These are phyloP conservation scores for Hypoxylon sp. DNA, from an alignment of 2,329 filamentous ascomycete species.

Conservation along the genomic window DNA sequence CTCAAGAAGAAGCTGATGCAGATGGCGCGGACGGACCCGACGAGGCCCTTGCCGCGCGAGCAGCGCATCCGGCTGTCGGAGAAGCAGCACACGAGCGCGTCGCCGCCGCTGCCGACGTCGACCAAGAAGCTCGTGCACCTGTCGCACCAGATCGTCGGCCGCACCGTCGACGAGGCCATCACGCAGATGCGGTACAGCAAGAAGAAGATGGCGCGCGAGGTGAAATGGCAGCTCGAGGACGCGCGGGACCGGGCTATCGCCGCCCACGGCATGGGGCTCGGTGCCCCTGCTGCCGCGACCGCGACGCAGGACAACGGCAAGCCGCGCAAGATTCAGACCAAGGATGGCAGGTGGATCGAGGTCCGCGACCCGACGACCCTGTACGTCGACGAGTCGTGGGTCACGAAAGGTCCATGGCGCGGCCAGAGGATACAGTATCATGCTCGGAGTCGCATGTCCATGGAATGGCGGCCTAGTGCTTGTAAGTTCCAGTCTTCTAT, in stretches of 20 bases:
- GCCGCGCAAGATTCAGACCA: conserved; percentile 73
- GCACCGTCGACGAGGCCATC: conserved; percentile 93
- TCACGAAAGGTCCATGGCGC: conserved; percentile 78
- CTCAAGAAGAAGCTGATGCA: conserved; percentile 87
- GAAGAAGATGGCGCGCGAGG: conserved; percentile 89
- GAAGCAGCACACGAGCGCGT: conserved; percentile 68
- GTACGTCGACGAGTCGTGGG: conserved; percentile 94
- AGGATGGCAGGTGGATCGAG: conserved; percentile 78
- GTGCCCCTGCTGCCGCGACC: conserved; percentile 56
- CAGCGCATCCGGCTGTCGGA: conserved; percentile 76
- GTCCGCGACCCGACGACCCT: conserved; percentile 82
- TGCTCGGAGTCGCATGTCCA: conserved; percentile 77
- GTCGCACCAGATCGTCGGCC: conserved; percentile 89
- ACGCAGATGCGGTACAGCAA: conserved; percentile 94
- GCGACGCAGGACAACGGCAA: conserved; percentile 47
- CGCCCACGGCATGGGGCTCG: conserved; percentile 85
- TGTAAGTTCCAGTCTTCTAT: conserved; percentile 64
- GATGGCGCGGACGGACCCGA: conserved; percentile 74
- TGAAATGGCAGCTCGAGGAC: conserved; percentile 81
- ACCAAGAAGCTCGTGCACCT: conserved; percentile 92
- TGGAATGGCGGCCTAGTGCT: conserved; percentile 77
- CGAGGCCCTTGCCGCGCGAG: conserved; percentile 67
- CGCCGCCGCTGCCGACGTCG: conserved; percentile 81
- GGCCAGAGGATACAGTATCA: conserved; percentile 73
- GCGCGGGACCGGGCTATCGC: conserved; percentile 86